Evolutionary conservation across 2,329 filamentous ascomycete genomes (phyloP), one percentile per base, ranked within the genome.

Genomic region (Colletotrichum acutatum): DNA sequence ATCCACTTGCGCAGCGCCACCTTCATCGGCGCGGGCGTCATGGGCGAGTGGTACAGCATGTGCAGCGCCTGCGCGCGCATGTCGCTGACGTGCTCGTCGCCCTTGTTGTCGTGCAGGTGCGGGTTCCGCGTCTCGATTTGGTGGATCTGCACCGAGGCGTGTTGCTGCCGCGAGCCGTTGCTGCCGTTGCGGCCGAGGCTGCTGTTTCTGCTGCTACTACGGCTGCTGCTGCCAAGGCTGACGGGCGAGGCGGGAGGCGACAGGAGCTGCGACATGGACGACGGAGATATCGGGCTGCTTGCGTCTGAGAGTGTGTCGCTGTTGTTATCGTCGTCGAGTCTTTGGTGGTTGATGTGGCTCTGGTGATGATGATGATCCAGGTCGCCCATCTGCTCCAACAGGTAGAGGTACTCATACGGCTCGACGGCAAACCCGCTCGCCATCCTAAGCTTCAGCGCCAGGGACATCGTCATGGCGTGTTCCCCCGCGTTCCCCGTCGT

Each of bases 51-150:
- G 26, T 70, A 70, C n/a, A 70, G 26, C 52, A 65, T 37, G 11
- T 59, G 34, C 9, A 66, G 42, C 19, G 34, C 67, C 60, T 66
- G 67, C 7, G 26, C 26, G 34, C 54, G 53, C 67, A 70, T 70
- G 14, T 37, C 67, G 26, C 37, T 52, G 34, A 70, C 67, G 22
- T 70, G 67, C n/a, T 65, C 61, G 28, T 64, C 62, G 53, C 67
- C 67, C 53, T 70, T 70, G 28, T 65, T 59, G 60, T 70, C 60
- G 54, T 66, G 67, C 16, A 70, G 24, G 37, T 70, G 60, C 19
- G 67, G 67, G 53, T 58, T 70, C 22, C 61, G 67, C 19, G 67
- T 65, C 67, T 59, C 53, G 49, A 65, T 64, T 32, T 70, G 67
- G 22, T 65, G 30, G 42, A 70, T 66, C 14, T 59, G 52, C 22